Conservation (phyloP, 352 stramenopile genomes). For the Albugo laibachii region DNA sequence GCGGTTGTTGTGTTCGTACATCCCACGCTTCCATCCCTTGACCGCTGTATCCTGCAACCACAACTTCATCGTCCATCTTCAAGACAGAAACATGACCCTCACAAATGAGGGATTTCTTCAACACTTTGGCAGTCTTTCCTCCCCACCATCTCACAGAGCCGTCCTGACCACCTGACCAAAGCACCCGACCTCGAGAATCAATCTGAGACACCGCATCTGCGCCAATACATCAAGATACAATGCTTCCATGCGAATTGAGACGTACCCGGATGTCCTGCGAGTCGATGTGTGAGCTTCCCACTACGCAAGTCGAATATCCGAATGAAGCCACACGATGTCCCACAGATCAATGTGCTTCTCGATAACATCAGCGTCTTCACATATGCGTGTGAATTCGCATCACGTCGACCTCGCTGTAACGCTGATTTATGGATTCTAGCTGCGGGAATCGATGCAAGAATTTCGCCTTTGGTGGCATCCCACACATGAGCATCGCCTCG, state of each 20-base stretch:
- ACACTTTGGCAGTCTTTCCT: conserved; percentile 71
- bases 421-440: conserved; percentile 72
- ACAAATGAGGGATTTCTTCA: conserved; percentile 64
- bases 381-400: conserved; percentile 23
- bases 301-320: conserved; percentile 73
- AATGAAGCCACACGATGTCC: conserved; percentile 73
- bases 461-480: conserved; percentile 72
- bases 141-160: conserved; percentile 76
- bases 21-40: conserved; percentile 80
- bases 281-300: conserved; percentile 52
- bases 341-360: conserved; percentile 70
- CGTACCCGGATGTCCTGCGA: conserved; percentile 67
- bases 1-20: conserved; percentile 65
- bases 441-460: conserved; percentile 55
- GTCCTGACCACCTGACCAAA: conserved; percentile 71
- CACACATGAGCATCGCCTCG: conserved; percentile 76
- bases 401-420: conserved; percentile 37
- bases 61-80: conserved; percentile 79
- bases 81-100: conserved; percentile 51
- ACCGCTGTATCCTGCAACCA: conserved; percentile 60
- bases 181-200: conserved; percentile 64
- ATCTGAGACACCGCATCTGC: conserved; percentile 61
- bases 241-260: neutral
- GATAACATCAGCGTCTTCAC: conserved; percentile 80
- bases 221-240: neutral